Evolutionary conservation across 2,329 filamentous ascomycete species (phyloP), one percentile per base, ranked within the genome.

Genomic region (Beauveria brongniartii): DNA sequence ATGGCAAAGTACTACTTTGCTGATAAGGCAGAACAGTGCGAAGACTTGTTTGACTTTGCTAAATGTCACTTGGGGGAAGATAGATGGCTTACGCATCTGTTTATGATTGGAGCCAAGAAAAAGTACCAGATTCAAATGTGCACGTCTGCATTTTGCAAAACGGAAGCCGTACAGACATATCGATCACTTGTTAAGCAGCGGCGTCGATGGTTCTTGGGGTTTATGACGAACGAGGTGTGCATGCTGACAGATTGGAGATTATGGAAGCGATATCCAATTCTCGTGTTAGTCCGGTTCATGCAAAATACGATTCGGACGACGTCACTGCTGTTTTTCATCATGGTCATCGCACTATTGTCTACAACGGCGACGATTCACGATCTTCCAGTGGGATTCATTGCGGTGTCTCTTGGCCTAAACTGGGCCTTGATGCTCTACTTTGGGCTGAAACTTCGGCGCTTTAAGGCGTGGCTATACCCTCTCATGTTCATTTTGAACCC

Each of bases 1-100:
- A 97, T 99, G 92, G 91, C 93, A 69, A 96, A 95, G 71, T 96
- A 96, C 76, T 97, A 99, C 76, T 99, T 99, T 73, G 92, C 92
- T 44, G 93, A 97, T 75, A 96, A 96, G 73, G 91, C 92, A 5
- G 93, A 96, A 73, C 90, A 96, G 70, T 96, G 92, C 69, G 91
- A 96, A 63, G 93, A 97, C 73, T 80, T 97, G 14, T 99, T 99
- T 70, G 93, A 99, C 72, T 97, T 93, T 71, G 92, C 91, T 61
- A 97, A 97, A 76, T 92, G 90, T 69, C 92, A 97, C 75, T 76
- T 97, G 48, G 94, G 94, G 44, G 94, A 97, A 74, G 94, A 99
- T 74, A 84, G 93, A 64, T 97, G 93, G 92, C 82, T 97, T 61
- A 99, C 93, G 1, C 94, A 99, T 78, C 82, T 99, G 62, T 97